These are phyloP conservation scores for Botrytis fabae DNA, from an alignment of 2,329 filamentous ascomycete species.

Conservation along the genomic window DNA sequence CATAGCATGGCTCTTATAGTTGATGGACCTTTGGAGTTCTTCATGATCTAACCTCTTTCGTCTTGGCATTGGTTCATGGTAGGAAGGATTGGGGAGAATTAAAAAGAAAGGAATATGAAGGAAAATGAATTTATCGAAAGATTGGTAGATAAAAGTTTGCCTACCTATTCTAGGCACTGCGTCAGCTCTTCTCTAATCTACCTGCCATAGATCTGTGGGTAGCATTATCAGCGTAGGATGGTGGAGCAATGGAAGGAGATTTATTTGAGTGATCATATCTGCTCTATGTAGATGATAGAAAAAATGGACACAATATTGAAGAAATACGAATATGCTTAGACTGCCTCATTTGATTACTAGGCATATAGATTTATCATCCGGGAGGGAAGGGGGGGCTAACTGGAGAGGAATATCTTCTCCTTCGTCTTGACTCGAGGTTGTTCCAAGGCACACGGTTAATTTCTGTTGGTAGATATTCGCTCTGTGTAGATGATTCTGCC, in stretches of 20 bases:
- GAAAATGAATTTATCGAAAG: background rate
- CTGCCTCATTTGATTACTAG: background rate
- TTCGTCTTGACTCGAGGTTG: background rate
- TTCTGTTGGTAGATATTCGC: background rate
- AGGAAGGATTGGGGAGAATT: background rate
- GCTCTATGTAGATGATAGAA: background rate
- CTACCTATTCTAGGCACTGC: background rate
- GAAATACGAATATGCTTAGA: background rate
- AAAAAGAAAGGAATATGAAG: background rate
- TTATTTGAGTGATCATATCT: background rate
- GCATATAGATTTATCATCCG: background rate
- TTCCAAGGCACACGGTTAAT: background rate
- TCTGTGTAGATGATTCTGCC: background rate
- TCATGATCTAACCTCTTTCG: background rate
- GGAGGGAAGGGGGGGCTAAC: background rate
- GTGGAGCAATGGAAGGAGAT: background rate
- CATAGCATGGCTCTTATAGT: background rate
- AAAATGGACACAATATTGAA: background rate
- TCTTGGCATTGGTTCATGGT: background rate
- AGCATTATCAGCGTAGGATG: background rate
- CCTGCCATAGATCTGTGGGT: background rate
- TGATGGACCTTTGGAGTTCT: background rate
- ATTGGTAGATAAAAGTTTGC: background rate
- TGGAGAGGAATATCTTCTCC: background rate
- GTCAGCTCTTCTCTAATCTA: background rate